A percentile compares a stretch with the other conserved stretches of the same genome.
phyloP scores from a whole-genome alignment of 2,329 filamentous ascomycete species.

The Fusarium subtropicale region DNA sequence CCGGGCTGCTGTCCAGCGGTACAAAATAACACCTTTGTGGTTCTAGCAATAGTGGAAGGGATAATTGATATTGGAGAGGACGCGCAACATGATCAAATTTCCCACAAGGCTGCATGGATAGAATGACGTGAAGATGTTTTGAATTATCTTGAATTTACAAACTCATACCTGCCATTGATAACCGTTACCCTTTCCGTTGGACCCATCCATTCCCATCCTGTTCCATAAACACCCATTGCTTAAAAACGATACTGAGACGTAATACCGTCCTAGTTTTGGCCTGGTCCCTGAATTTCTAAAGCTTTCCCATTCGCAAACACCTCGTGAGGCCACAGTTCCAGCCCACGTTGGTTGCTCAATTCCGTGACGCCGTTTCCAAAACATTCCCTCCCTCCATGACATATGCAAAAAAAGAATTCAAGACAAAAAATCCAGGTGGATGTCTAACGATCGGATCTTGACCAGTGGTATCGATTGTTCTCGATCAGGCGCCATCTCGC shows the following conservation, averaged over 20 bases:
- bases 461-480: neutral
- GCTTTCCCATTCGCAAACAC: slow-evolving; percentile 15
- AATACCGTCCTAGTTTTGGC: slow-evolving; percentile 35
- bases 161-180: neutral
- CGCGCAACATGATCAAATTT: neutral
- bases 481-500: slow-evolving; percentile 24
- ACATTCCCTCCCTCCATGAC: slow-evolving; percentile 25
- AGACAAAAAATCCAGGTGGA: slow-evolving; percentile 7
- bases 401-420: neutral
- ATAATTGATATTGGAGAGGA: neutral
- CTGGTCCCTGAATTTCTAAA: slow-evolving; percentile 20
- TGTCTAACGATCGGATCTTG: slow-evolving; percentile 26
- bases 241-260: slow-evolving; percentile 31
- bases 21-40: neutral
- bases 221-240: slow-evolving; percentile 19
- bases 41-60: neutral
- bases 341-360: neutral
- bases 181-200: neutral
- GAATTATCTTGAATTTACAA: slow-evolving; percentile 30
- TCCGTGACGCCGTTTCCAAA: slow-evolving; percentile 40
- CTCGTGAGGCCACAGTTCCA: neutral
- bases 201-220: neutral
- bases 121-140: slow-evolving; percentile 1
- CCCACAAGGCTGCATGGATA: neutral
- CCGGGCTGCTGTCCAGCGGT: neutral